Evolutionary conservation across 345 rosid genomes (phyloP).

Genomic region (Eucalyptus sp.): DNA sequence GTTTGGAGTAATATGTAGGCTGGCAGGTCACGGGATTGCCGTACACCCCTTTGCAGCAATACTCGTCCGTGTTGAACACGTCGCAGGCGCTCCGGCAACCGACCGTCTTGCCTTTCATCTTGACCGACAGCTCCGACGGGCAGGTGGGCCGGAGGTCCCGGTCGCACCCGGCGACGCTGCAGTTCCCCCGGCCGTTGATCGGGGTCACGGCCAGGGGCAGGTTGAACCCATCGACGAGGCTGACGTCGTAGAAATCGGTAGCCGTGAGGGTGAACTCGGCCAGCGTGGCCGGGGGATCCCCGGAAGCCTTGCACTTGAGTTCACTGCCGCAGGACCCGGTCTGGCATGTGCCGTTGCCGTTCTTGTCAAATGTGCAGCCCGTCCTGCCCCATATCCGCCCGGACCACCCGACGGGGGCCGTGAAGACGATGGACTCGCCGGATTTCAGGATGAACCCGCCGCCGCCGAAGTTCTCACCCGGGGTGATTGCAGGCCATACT

Average conservation of each 20-base stretch:
- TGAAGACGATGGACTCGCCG: conserved; percentile 42
- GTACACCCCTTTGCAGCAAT: conserved; percentile 62
- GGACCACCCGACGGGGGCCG: conserved; percentile 63
- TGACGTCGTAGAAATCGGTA: conserved; percentile 62
- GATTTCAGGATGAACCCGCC: conserved; percentile 51
- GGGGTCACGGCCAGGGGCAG: conserved; percentile 53
- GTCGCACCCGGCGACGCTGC: conserved; percentile 53
- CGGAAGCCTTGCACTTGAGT: conserved; percentile 50
- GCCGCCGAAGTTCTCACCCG: conserved; percentile 38
- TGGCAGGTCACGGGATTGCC: conserved; percentile 44
- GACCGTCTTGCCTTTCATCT: conserved; percentile 41
- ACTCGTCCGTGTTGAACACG: conserved; percentile 76
- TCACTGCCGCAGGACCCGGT: conserved; percentile 66
- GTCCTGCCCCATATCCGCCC: conserved; percentile 90
- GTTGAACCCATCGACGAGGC: conserved; percentile 92
- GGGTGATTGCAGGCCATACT: conserved; percentile 75
- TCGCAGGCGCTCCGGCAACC: conserved; percentile 90
- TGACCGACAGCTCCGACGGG: conserved; percentile 52
- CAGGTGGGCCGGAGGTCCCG: conserved; percentile 42
- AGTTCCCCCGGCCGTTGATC: conserved; percentile 57
- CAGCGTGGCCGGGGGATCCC: conserved; percentile 63
- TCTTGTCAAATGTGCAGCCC: conserved; percentile 54
- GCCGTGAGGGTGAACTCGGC: conserved; percentile 68
- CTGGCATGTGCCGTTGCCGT: conserved; percentile 54
- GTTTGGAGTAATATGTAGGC: conserved; percentile 70